Percentiles rank a stretch among this genome's conserved stretches.
Conservation (phyloP, 2,329 filamentous ascomycete genomes). For the Neofusicoccum sp. region DNA sequence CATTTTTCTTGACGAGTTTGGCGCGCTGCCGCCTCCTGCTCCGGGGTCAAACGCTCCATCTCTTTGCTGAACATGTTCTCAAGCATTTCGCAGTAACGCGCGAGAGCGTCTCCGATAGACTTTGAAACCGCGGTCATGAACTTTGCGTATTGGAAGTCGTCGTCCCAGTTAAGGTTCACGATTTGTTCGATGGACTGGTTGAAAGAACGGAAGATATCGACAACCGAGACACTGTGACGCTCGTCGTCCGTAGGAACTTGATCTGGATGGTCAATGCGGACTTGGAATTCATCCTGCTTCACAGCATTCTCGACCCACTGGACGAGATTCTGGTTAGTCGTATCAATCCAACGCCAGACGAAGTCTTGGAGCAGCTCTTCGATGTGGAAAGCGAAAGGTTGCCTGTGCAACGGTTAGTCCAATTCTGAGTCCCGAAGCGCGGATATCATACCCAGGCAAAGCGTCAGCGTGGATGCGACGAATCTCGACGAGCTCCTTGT, state of each 20-base stretch:
- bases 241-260: conserved; percentile 74
- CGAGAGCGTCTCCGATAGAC: conserved; percentile 78
- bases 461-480: conserved; percentile 77
- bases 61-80: conserved; percentile 85
- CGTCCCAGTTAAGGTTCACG: conserved; percentile 84
- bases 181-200: conserved; percentile 90
- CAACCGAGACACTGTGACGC: conserved; percentile 87
- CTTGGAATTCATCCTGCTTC: conserved; percentile 84
- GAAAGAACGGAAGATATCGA: conserved; percentile 93
- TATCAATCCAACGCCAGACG: conserved; percentile 92
- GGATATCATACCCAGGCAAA: conserved; percentile 59
- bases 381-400: conserved; percentile 82
- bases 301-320: conserved; percentile 88
- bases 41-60: conserved; percentile 88
- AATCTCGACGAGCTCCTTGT: conserved; percentile 84
- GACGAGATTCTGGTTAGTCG: conserved; percentile 76
- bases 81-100: conserved; percentile 87
- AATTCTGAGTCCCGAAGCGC: neutral
- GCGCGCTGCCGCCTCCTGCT: conserved; percentile 76
- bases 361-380: conserved; percentile 86
- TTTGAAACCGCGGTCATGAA: conserved; percentile 96
- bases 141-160: conserved; percentile 89
- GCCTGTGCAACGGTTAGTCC: conserved; percentile 29
- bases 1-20: conserved; percentile 90
- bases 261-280: conserved; percentile 66